Evolutionary conservation across 495 filamentous ascomycete genomes (phyloP), one percentile per base, ranked within the genome.

Genomic region (Penicillium cosmopolitanum): DNA sequence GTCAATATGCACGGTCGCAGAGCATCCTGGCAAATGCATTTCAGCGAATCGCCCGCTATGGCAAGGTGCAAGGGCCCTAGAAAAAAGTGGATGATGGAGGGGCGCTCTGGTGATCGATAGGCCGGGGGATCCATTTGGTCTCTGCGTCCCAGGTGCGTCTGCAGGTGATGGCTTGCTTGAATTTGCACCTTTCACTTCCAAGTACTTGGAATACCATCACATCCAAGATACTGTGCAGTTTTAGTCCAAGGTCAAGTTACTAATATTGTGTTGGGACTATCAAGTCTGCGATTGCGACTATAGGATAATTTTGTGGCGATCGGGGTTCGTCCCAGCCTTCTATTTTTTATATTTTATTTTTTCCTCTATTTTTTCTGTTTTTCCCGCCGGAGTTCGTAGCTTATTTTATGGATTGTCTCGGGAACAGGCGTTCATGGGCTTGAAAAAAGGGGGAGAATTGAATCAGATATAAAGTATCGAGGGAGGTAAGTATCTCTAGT

Each of bases 31-130:
- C 6, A 18, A 19, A 8, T 25, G 3, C 16, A 31, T 31, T 7
- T 9, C 28, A 31, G 28, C 28, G 28, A 31, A 31, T 31, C 28
- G 28, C 28, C 28, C 23, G 23, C 23, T 23, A 23, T 23, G 23
- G 23, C 23, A 31, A 12, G 35, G 60, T 43, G 35, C 51, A 55
- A 40, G 35, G 35, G 25, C 50, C 53, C 51, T 43, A 5, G 4
- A 7, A 12, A 38, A 38, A 38, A 38, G 36, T 38, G 16, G 53
- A 35, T 54, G 56, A 57, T 65, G 65, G 65, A 67, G 65, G 65
- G 65, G 65, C 28, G 42, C 19, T 31, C 53, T 55, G 11, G 59
- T 62, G 57, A 62, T 65, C 65, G 62, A 67, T 67, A 67, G 65
- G 65, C 46, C 50, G 23, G 55, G 33, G 19, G 9, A 13, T 36